Conservation (phyloP, 2,329 filamentous ascomycete species). For the Aspergillus ruber region DNA sequence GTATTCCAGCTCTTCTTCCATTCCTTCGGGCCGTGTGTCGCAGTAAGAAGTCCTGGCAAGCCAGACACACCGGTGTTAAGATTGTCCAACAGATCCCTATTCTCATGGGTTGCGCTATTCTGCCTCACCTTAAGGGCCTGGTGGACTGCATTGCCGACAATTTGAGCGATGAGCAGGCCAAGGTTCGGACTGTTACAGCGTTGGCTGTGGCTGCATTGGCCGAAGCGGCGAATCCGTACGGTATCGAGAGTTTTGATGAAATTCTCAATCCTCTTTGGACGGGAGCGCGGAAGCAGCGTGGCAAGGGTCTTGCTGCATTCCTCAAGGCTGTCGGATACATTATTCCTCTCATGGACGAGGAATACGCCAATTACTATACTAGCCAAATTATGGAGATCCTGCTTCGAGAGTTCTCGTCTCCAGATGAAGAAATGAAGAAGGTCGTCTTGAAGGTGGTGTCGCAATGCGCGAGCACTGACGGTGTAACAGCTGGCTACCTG, state of each 20-base stretch:
- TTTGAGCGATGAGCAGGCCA: conserved; percentile 94
- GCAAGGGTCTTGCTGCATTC: conserved; percentile 91
- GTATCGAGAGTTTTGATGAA: conserved; percentile 98
- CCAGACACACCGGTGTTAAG: conserved; percentile 95
- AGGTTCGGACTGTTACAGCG: conserved; percentile 92
- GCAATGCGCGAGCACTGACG: conserved; percentile 88
- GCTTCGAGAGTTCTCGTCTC: conserved; percentile 89
- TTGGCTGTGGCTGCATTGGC: conserved; percentile 90
- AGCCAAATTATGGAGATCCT: conserved; percentile 98
- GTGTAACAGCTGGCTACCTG: conserved; percentile 88
- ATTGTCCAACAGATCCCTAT: conserved; percentile 99
- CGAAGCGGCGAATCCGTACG: conserved; percentile 94
- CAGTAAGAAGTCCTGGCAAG: conserved; percentile 99
- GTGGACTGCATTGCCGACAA: conserved; percentile 96
- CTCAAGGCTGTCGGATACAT: conserved; percentile 97
- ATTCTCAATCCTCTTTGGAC: conserved; percentile 97
- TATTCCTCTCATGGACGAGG: conserved; percentile 98
- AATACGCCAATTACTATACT: conserved; percentile 98
- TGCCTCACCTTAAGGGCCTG: conserved; percentile 90
- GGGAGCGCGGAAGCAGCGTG: conserved; percentile 88
- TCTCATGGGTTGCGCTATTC: conserved; percentile 92
- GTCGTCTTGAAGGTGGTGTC: conserved; percentile 96
- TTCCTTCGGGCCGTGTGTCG: conserved; percentile 93
- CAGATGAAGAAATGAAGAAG: conserved; percentile 99
- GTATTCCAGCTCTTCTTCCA: conserved; percentile 88